Evolutionary conservation across 371 early-diverging fungal genomes (phyloP).

Genomic region (Basidiobolus meristosporus): DNA sequence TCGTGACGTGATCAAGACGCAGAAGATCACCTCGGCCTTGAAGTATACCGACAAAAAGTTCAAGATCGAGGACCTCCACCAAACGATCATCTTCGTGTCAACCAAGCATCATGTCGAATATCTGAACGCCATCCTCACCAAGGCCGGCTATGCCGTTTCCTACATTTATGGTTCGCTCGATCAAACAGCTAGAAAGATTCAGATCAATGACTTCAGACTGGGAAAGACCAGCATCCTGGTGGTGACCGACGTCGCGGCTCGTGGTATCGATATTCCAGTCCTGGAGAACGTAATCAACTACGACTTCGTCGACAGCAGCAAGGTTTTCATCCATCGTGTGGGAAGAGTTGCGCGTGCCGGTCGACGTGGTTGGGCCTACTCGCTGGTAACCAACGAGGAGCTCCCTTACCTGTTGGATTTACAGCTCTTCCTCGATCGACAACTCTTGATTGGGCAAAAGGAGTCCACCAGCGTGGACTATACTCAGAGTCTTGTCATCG

Average conservation of each 20-base stretch:
- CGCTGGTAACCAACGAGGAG: constrained; percentile 68
- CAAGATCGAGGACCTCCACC: constrained; percentile 32
- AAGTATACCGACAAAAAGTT: constrained; percentile 12
- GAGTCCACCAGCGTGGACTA: constrained; percentile 22
- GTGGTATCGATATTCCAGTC: constrained; percentile 98
- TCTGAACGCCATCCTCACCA: constrained; percentile 42
- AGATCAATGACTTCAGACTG: constrained; percentile 64
- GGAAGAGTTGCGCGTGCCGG: constrained; percentile 97
- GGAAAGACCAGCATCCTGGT: constrained; percentile 67
- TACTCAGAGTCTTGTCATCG: constrained; percentile 65
- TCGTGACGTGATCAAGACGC: constrained; percentile 51
- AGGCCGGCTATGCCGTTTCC: constrained; percentile 53
- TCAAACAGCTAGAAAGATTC: constrained; percentile 75
- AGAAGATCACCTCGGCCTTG: constrained; percentile 17
- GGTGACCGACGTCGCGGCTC: constrained; percentile 98
- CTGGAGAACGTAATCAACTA: constrained; percentile 95
- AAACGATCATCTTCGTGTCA: constrained; percentile 84
- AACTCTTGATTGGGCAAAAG: constrained; percentile 31
- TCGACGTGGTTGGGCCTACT: constrained; percentile 80
- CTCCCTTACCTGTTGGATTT: constrained; percentile 82
- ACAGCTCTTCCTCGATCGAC: constrained; percentile 73
- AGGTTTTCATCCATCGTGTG: constrained; percentile 96
- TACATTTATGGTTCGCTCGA: constrained; percentile 91
- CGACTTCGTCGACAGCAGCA: constrained; percentile 84
- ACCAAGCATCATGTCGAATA: constrained; percentile 97